Percentiles rank a stretch among this genome's conserved stretches.
phyloP scores from a whole-genome alignment of 352 stramenopile genomes.

The Phytophthora crassamura region DNA sequence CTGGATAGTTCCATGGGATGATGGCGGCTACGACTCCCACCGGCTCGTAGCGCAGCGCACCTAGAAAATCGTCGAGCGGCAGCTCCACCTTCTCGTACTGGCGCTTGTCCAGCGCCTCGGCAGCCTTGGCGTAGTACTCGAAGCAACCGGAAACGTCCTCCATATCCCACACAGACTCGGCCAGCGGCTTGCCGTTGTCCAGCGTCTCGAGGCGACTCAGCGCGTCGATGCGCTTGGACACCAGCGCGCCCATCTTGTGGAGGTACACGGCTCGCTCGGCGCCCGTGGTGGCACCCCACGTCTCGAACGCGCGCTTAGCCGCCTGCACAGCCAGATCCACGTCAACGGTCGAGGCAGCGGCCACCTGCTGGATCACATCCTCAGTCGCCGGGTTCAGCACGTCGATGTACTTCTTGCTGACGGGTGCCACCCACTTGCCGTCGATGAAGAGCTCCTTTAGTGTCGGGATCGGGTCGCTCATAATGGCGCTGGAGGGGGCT shows the following conservation, averaged over 20 bases:
- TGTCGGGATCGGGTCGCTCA: constrained; percentile 41
- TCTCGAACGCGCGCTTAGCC: constrained; percentile 49
- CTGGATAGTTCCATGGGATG: constrained; percentile 53
- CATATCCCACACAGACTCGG: constrained; percentile 74
- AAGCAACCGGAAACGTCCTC: constrained; percentile 68
- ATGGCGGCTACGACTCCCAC: constrained; percentile 74
- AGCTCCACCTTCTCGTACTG: constrained; percentile 60
- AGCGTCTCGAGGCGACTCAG: constrained; percentile 68
- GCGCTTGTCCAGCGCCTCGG: constrained; percentile 40
- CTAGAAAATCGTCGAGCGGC: constrained; percentile 52
- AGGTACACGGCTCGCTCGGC: constrained; percentile 41
- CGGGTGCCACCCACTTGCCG: constrained; percentile 58
- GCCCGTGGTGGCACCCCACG: constrained; percentile 56
- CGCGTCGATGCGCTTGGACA: constrained; percentile 31
- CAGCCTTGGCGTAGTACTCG: constrained; percentile 34
- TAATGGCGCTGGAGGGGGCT: constrained; percentile 5
- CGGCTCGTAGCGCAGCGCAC: constrained; percentile 64
- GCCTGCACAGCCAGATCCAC: constrained; percentile 59
- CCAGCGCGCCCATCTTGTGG: constrained; percentile 25
- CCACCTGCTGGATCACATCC: constrained; percentile 60
- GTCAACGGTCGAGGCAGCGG: constrained; percentile 47
- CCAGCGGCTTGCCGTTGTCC: constrained; percentile 69
- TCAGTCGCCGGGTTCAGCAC: constrained; percentile 63
- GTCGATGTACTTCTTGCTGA: constrained; percentile 30
- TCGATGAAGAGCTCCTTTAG: constrained; percentile 74